Base-by-base conservation (phyloP, 805 yeast species). In the Metschnikowia santaceciliae region DNA sequence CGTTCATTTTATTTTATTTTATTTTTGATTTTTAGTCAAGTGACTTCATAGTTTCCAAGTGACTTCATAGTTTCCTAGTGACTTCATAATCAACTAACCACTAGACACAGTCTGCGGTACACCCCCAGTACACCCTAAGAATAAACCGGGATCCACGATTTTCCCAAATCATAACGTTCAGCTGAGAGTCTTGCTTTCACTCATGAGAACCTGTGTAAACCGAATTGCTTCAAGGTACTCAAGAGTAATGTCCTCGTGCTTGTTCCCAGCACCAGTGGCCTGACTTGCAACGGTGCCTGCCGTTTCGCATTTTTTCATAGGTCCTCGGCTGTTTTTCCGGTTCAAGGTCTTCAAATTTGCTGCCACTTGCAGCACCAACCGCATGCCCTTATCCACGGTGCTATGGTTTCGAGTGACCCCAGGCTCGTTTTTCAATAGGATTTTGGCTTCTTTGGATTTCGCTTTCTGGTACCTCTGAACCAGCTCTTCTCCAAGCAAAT, bases 181-280 rank as follows among this genome's bases (percentile, higher is more conserved):
- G 35, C 17, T 15, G 6, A 17, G 13, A 15, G 17, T 30, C 17
- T 15, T 8, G 3, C 4, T 44, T 11, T 15, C 30, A 4, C 42
- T 22, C 2, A 52, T 50, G 23, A 44, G 51, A 10, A 43, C 35
- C 30, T 44, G 49, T 3, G 54, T 19, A 10, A 15, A 34, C 23
- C n/a, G 15, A 17, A 34, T 26, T 32, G 40, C 45, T 46, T 43
- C 33, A 13, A 48, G 32, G 37, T 51, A 55, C 39, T 54, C 58
- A 2, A 26, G 49, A 13, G 51, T 35, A 4, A 55, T 55, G 37
- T 53, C 57, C 22, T 45, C 49, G 34, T 55, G 54, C 32, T n/a
- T 15, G 36, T 22, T 23, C 8, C 30, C 32, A 14, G 37, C 11
- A n/a, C 7, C 22, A 15, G 30, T 37, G 22, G 32, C 38, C 46